phyloP scores from a whole-genome alignment of 73 alveolate species.

The Tetrahymena malaccensis region DNA sequence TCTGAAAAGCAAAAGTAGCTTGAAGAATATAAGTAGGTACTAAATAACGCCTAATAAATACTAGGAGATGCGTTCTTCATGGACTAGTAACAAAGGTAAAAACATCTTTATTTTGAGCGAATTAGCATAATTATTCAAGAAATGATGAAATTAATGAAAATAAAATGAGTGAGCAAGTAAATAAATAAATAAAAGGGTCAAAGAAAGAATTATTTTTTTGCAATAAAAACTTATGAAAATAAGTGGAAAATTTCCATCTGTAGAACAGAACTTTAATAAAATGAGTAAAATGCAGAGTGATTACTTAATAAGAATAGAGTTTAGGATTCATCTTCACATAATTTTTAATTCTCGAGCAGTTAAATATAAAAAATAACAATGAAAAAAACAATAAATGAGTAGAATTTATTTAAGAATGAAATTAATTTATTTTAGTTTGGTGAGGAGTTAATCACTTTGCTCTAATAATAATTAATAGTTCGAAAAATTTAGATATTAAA shows the following conservation, averaged over 20 bases:
- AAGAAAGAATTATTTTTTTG: background rate
- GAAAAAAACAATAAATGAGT: background rate
- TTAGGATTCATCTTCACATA: too few relatives aligned
- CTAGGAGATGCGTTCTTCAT: background rate
- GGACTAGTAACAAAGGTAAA: background rate
- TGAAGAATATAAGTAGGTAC: slow-evolving; percentile 15
- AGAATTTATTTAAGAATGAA: background rate
- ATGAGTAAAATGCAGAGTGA: too few relatives aligned
- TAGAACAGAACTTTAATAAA: too few relatives aligned
- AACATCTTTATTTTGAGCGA: background rate
- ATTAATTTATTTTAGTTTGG: too few relatives aligned
- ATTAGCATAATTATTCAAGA: background rate
- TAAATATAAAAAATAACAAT: too few relatives aligned
- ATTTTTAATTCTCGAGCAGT: background rate
- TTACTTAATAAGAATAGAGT: too few relatives aligned
- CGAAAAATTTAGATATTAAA: background rate
- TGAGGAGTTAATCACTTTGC: background rate
- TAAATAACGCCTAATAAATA: slow-evolving; percentile 10
- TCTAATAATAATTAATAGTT: background rate
- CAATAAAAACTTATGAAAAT: too few relatives aligned
- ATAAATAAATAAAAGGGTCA: background rate
- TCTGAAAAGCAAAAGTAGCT: slow-evolving; percentile 10
- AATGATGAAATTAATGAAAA: background rate
- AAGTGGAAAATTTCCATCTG: too few relatives aligned
- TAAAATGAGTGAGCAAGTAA: background rate